phyloP scores from a whole-genome alignment of 164 flowering plant species.

The Dillenia turbinata region DNA sequence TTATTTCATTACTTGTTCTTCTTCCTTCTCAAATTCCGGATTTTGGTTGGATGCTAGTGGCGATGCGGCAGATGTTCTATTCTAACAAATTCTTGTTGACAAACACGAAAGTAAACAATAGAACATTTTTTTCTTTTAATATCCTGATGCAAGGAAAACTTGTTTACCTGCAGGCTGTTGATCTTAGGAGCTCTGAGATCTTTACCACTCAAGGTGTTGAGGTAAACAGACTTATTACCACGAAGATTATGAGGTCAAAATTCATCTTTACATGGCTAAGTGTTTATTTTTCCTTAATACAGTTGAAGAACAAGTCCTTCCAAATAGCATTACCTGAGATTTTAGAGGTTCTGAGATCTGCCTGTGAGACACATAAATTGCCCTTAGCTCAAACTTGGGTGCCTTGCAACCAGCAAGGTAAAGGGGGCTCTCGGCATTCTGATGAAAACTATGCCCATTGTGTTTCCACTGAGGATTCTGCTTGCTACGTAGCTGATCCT shows the following conservation, averaged over 20 bases:
- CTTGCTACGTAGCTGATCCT: slow-evolving; percentile 58
- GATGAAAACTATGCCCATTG: slow-evolving; percentile 55
- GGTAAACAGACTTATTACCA: slow-evolving; percentile 34
- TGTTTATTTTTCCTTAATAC: slow-evolving; percentile 13
- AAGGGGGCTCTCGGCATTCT: slow-evolving; percentile 65
- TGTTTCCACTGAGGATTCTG: slow-evolving; percentile 69
- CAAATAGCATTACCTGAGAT: slow-evolving; percentile 60
- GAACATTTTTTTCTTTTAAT: background rate
- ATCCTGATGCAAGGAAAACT: background rate
- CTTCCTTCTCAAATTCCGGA: too few relatives aligned
- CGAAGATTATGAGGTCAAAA: too few relatives aligned
- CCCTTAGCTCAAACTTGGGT: slow-evolving; percentile 95
- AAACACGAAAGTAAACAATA: too few relatives aligned
- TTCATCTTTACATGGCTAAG: background rate
- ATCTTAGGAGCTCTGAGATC: slow-evolving; percentile 60
- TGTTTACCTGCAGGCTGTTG: slow-evolving; percentile 65
- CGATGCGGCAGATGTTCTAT: too few relatives aligned
- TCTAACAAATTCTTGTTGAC: too few relatives aligned
- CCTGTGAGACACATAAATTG: slow-evolving; percentile 65
- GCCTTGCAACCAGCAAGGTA: slow-evolving; percentile 63
- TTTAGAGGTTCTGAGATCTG: slow-evolving; percentile 47
- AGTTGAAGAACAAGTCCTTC: slow-evolving; percentile 38
- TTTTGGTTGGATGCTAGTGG: too few relatives aligned
- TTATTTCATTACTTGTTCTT: too few relatives aligned
- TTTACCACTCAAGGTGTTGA: slow-evolving; percentile 20